These are phyloP conservation scores for Acephala macrosclerotiorum DNA, from an alignment of 2,329 filamentous ascomycete species.

Conservation along the genomic window DNA sequence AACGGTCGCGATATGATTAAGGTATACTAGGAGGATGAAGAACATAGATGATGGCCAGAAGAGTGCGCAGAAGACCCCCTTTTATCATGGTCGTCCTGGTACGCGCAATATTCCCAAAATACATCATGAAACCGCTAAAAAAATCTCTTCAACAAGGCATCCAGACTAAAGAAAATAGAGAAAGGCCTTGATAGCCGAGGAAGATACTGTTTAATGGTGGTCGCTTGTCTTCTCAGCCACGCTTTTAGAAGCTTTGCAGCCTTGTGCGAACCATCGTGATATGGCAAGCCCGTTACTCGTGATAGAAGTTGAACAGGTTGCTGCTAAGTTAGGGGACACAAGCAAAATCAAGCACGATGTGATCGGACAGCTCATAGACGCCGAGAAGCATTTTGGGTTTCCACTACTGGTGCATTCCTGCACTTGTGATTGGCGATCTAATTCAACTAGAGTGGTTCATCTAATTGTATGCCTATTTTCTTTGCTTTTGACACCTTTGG, in stretches of 20 bases:
- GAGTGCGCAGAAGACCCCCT: not conserved
- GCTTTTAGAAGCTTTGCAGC: not conserved
- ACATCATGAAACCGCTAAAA: not conserved
- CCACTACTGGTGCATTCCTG: not conserved
- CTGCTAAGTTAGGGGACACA: not conserved
- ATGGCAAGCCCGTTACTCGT: not conserved
- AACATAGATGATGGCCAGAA: not conserved
- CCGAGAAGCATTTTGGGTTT: not conserved
- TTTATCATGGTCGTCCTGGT: not conserved
- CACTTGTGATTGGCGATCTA: not conserved
- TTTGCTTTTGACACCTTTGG: not conserved
- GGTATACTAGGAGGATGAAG: not conserved
- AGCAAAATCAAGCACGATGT: not conserved
- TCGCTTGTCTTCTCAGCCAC: not conserved
- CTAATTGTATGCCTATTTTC: not conserved
- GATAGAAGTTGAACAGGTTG: not conserved
- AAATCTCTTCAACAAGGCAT: constrained; percentile 5
- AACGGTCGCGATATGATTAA: not conserved
- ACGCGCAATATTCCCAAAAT: not conserved
- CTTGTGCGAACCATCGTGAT: not conserved
- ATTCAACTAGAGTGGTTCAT: not conserved
- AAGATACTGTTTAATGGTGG: not conserved
- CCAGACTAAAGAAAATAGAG: not conserved
- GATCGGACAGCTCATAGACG: not conserved
- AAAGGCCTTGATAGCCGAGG: not conserved